Conservation (phyloP, 2,329 filamentous ascomycete genomes). For the Aspergillus sp. region DNA sequence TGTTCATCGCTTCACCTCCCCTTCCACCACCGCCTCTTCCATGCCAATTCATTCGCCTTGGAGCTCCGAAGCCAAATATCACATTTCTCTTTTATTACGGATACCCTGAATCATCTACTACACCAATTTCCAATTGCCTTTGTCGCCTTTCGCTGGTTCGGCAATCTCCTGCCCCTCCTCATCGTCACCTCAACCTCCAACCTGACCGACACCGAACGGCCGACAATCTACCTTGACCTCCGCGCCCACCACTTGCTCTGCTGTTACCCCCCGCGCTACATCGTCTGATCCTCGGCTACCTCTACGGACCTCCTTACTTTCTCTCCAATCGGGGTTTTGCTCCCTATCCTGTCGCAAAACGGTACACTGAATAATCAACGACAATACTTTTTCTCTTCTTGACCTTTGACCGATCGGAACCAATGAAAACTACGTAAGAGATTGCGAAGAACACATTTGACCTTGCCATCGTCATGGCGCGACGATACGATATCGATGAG, state of each 20-base stretch:
- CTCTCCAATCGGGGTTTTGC: background rate
- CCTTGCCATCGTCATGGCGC: constrained; percentile 38
- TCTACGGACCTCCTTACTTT: background rate
- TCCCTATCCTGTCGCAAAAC: background rate
- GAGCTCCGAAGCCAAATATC: background rate
- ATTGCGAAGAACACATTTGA: constrained; percentile 16
- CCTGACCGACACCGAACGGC: constrained; percentile 15
- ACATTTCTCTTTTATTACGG: background rate
- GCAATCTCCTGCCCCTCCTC: constrained; percentile 18
- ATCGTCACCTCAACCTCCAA: constrained; percentile 13
- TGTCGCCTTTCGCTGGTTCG: background rate
- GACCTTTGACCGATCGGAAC: constrained; percentile 14
- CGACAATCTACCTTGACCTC: constrained; percentile 13
- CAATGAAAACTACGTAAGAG: constrained; percentile 31
- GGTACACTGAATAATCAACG: constrained; percentile 2
- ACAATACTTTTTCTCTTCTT: constrained; percentile 3
- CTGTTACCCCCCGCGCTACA: background rate
- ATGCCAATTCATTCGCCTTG: background rate
- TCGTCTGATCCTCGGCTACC: background rate
- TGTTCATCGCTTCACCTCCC: background rate
- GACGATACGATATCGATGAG: constrained; percentile 73
- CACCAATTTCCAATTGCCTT: background rate
- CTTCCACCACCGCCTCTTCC: background rate
- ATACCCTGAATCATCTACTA: background rate
- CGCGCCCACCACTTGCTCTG: background rate